A percentile compares a stretch with the other conserved stretches of the same genome.
phyloP scores from a whole-genome alignment of 768 basidiomycete genomes.

The Cystobasidium tubakii region DNA sequence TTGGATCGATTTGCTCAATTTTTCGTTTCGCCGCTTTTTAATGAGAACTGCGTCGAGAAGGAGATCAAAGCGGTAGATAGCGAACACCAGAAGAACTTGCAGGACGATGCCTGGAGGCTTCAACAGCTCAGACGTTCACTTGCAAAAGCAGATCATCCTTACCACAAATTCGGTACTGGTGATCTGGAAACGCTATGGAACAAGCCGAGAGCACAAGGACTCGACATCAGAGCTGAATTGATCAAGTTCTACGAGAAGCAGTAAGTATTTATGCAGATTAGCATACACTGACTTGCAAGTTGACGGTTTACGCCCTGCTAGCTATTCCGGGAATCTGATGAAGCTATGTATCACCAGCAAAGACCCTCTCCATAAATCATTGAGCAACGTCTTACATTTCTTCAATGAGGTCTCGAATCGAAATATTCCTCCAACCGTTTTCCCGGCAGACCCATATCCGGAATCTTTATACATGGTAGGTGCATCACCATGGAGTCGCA shows the following conservation, averaged over 20 bases:
- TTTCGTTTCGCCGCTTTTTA: constrained; percentile 87
- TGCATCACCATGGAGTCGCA: background rate
- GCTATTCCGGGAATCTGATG: constrained; percentile 51
- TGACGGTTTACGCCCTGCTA: background rate
- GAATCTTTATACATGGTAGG: background rate
- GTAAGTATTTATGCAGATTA: background rate
- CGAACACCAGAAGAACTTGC: constrained; percentile 92
- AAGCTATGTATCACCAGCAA: constrained; percentile 51
- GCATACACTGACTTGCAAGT: no score
- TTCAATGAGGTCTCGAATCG: background rate
- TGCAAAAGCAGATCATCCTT: constrained; percentile 49
- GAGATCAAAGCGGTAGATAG: constrained; percentile 95
- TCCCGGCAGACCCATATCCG: constrained; percentile 11
- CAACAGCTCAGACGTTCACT: constrained; percentile 80
- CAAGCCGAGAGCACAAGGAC: constrained; percentile 48
- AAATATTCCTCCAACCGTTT: constrained; percentile 9
- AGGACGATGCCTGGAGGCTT: constrained; percentile 79
- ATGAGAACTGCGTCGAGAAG: constrained; percentile 71
- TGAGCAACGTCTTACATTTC: background rate
- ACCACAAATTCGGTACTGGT: constrained; percentile 52
- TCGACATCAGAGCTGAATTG: constrained; percentile 51
- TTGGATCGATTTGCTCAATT: constrained; percentile 56
- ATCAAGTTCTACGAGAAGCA: constrained; percentile 52
- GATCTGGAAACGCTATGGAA: constrained; percentile 51
- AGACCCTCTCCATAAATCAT: background rate